Base-by-base conservation (phyloP, 2,329 filamentous ascomycete genomes). In the Colletotrichum coccodes region DNA sequence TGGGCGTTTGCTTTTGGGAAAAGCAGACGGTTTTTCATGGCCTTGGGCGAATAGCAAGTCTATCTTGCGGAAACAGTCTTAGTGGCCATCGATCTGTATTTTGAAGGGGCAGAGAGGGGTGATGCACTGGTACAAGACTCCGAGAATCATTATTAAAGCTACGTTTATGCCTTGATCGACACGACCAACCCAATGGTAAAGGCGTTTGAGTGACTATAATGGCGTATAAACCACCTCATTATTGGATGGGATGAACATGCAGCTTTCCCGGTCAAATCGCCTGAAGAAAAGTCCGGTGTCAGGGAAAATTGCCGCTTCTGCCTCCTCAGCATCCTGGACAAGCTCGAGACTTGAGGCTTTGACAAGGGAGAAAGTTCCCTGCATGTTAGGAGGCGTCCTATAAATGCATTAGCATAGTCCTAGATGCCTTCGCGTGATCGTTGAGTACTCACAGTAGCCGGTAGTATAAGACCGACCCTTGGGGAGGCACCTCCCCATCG, bases 251-350 rank as follows among this genome's bases (percentile, higher is more conserved):
- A 97, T 86, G 81, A 98, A 99, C 4, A 81, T 84, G 72, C 89
- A 89, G 0, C 80, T 84, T 38, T 82, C 82, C 5, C 78, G 76
- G 79, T 98, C 93, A 85, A 94, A 98, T 47, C 94, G 86, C 79
- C 94, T 97, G 79, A 99, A 98, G 79, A 93, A 94, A 74, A 91
- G 92, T 0, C 96, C 96, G 3, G 94, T 94, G 72, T 93, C 80
- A 52, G 85, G 84, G 75, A 94, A 86, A 70, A 97, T 86, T 80
- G 0, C 87, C 85, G 30, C 62, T 28, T 54, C n/a, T 12, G 52
- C 70, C 23, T 64, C 44, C 1, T 66, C 57, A 12, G 58, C 60
- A 30, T 71, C 46, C 16, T 49, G 56, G 5, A 72, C 58, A n/a
- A 71, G 58, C 18, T 69, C 68, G 6, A 72, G 52, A 32, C 66